Percentiles rank a stretch among this genome's conserved stretches.
phyloP scores from a whole-genome alignment of 257 asterid species.

The Ligustrum vulgare region DNA sequence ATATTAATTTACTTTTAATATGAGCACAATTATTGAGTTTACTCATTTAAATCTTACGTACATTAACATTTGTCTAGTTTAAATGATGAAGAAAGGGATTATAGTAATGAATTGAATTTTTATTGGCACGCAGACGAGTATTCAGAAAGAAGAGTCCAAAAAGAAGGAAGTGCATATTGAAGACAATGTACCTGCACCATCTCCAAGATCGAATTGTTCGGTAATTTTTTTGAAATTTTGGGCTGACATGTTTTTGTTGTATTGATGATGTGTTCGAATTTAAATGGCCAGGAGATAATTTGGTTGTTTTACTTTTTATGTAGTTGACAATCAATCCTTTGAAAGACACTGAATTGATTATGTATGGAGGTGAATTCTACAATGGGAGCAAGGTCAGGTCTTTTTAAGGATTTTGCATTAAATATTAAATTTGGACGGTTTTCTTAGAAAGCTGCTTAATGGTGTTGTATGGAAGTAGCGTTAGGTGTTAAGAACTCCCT shows the following conservation, averaged over 20 bases:
- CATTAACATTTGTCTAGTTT: conserved; percentile 16
- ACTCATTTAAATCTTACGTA: neutral
- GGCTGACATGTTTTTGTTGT: neutral
- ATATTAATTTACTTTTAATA: neutral
- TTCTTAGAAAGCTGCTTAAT: neutral
- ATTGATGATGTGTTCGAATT: conserved; percentile 7
- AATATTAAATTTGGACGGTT: neutral
- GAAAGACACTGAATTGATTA: conserved; percentile 84
- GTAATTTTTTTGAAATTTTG: conserved; percentile 35
- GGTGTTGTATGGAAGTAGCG: neutral
- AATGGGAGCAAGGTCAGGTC: conserved; percentile 81
- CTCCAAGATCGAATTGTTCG: conserved; percentile 98
- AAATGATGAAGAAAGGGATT: neutral
- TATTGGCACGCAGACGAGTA: conserved; percentile 41
- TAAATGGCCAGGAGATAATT: conserved; percentile 16
- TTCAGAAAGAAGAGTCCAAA: conserved; percentile 95
- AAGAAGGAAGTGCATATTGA: conserved; percentile 93
- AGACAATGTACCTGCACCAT: conserved; percentile 88
- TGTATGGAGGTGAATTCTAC: conserved; percentile 97
- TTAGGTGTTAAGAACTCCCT: neutral
- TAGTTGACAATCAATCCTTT: conserved; percentile 82
- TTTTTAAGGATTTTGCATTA: conserved; percentile 5
- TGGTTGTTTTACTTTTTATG: conserved; percentile 12
- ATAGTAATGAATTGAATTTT: neutral
- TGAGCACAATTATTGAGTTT: neutral